phyloP scores from a whole-genome alignment of 2,329 filamentous ascomycete species.

The Mycosphaerella sp. region DNA sequence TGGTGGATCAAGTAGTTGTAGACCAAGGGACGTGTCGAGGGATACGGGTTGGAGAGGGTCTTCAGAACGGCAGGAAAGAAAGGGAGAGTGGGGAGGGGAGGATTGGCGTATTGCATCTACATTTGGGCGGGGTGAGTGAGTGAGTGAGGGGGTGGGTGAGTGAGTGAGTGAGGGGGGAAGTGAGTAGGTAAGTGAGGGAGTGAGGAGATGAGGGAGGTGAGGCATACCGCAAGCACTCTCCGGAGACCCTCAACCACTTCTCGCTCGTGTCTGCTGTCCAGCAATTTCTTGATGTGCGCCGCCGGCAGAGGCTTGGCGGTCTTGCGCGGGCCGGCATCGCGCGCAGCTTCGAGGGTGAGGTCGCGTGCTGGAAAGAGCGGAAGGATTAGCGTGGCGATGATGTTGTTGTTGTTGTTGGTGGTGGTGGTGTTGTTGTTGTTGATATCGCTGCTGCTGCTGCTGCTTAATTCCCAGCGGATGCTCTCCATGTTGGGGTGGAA shows the following conservation, averaged over 20 bases:
- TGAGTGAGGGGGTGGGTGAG: no score
- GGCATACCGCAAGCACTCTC: slow-evolving; percentile 72
- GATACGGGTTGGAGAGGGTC: slow-evolving; percentile 87
- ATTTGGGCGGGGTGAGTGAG: no score
- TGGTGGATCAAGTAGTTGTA: slow-evolving; percentile 98
- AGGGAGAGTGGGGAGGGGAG: slow-evolving; percentile 76
- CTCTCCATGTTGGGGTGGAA: slow-evolving; percentile 53
- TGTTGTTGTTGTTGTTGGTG: no score
- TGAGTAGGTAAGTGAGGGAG: no score
- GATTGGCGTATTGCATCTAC: slow-evolving; percentile 93
- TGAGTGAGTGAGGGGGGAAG: no score
- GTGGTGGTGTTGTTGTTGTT: not conserved
- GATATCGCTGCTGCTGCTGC: no score
- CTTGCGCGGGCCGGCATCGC: slow-evolving; percentile 64
- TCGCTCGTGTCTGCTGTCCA: slow-evolving; percentile 88
- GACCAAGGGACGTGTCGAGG: slow-evolving; percentile 95
- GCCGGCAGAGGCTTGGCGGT: slow-evolving; percentile 63
- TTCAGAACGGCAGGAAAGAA: slow-evolving; percentile 99
- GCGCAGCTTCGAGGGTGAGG: slow-evolving; percentile 93
- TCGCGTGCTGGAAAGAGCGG: slow-evolving; percentile 64
- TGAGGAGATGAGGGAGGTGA: no score
- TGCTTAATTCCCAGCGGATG: slow-evolving; percentile 18
- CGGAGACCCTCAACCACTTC: slow-evolving; percentile 89
- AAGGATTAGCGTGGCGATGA: not conserved
- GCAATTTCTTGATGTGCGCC: slow-evolving; percentile 85